A percentile compares a stretch with the other conserved stretches of the same genome.
These are phyloP conservation scores for Funneliformis mosseae DNA, from an alignment of 192 early-diverging fungal species.

Conservation along the genomic window DNA sequence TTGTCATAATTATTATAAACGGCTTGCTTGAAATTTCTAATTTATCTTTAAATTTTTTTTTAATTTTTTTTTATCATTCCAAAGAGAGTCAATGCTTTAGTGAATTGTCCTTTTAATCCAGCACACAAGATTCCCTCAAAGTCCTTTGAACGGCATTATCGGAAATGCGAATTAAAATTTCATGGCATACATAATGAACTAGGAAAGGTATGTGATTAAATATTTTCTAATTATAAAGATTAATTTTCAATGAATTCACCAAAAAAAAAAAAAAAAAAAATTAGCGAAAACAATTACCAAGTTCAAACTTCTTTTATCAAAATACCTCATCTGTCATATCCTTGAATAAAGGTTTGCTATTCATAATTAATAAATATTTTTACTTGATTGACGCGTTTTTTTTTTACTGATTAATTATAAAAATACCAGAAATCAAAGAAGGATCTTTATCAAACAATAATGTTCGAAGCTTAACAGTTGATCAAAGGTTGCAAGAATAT, in stretches of 20 bases:
- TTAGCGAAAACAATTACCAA: slow-evolving; percentile 27
- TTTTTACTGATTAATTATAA: slow-evolving; percentile 6
- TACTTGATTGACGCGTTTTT: neutral
- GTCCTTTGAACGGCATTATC: slow-evolving; percentile 31
- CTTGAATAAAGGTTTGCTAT: slow-evolving; percentile 28
- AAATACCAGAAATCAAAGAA: neutral
- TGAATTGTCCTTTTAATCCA: slow-evolving; percentile 33
- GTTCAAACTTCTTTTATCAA: slow-evolving; percentile 32
- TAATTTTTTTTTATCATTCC: neutral
- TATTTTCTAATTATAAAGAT: neutral
- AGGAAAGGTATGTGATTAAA: slow-evolving; percentile 18
- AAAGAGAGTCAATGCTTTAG: neutral
- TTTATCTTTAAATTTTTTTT: neutral
- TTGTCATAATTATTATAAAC: neutral
- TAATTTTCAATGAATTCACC: neutral
- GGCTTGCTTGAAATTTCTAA: neutral
- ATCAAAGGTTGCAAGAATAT: slow-evolving; percentile 26
- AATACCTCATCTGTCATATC: slow-evolving; percentile 28
- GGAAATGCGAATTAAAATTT: slow-evolving; percentile 32
- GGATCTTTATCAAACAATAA: neutral
- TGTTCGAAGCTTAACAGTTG: slow-evolving; percentile 24
- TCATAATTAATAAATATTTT: neutral
- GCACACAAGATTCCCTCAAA: slow-evolving; percentile 31
- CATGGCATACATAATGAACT: slow-evolving; percentile 34
- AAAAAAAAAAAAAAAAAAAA: neutral